Evolutionary conservation across 495 filamentous ascomycete genomes (phyloP).

Genomic region (Xylaria curta): DNA sequence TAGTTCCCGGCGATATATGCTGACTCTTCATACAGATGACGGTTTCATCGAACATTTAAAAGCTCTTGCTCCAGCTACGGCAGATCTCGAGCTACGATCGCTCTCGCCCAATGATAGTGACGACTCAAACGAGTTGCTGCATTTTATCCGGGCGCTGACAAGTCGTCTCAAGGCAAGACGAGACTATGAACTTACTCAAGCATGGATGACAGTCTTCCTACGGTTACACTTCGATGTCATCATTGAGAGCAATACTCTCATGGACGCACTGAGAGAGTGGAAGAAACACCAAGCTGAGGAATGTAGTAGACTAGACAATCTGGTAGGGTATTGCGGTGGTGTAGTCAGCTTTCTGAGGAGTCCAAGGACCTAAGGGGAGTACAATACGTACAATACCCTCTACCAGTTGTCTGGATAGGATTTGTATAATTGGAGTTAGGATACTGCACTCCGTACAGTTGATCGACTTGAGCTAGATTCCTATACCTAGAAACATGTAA

Average conservation of each 20-base stretch:
- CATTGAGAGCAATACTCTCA: conserved; percentile 48
- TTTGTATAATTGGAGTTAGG: neutral
- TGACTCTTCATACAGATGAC: conserved; percentile 44
- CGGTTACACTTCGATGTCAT: conserved; percentile 68
- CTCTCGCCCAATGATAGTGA: conserved; percentile 58
- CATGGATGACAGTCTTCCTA: conserved; percentile 95
- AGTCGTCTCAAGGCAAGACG: conserved; percentile 64
- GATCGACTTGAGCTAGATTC: neutral
- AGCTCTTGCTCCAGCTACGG: conserved; percentile 75
- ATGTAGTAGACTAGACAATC: conserved; percentile 68
- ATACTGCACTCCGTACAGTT: neutral
- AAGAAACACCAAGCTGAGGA: conserved; percentile 70
- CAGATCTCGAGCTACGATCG: conserved; percentile 88
- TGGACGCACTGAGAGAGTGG: conserved; percentile 67
- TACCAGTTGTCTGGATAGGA: neutral
- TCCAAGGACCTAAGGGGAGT: conserved; percentile 50
- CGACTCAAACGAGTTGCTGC: conserved; percentile 54
- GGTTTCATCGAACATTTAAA: conserved; percentile 79
- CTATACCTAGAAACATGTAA: neutral
- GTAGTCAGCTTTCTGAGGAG: conserved; percentile 89
- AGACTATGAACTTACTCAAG: conserved; percentile 93
- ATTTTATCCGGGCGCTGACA: conserved; percentile 80
- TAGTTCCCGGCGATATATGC: conserved; percentile 12
- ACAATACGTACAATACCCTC: neutral
- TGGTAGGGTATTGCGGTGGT: conserved; percentile 87